Evolutionary conservation across 768 basidiomycete genomes (phyloP).

Genomic region (Boletus rubescentipes): DNA sequence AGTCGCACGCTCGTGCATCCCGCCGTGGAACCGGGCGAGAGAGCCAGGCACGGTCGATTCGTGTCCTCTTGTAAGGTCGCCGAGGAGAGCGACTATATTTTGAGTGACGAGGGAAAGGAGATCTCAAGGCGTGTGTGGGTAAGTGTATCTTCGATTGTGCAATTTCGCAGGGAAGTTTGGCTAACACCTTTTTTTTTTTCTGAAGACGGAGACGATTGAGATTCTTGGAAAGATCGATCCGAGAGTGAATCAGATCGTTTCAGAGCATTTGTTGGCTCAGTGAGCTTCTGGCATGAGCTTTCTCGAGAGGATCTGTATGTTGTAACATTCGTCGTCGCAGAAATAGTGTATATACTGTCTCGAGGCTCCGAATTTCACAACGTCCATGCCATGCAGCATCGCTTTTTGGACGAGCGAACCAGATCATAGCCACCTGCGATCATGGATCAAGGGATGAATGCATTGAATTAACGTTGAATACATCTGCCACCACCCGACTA

Average conservation of each 20-base stretch:
- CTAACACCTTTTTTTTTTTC: constrained; percentile 6
- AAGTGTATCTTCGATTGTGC: neutral
- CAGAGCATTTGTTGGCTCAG: constrained; percentile 22
- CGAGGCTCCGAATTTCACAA: neutral
- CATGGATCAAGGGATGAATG: neutral
- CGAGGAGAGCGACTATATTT: constrained; percentile 34
- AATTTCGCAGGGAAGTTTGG: neutral
- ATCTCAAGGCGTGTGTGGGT: constrained; percentile 36
- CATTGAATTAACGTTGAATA: neutral
- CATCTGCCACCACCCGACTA: constrained; percentile 6
- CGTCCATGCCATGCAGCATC: no score
- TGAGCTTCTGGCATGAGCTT: neutral
- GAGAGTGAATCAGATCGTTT: constrained; percentile 27
- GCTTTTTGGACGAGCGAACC: no score
- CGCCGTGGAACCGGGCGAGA: constrained; percentile 27
- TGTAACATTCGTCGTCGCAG: neutral
- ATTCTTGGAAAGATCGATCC: constrained; percentile 27
- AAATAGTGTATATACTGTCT: neutral
- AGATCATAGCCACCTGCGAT: neutral
- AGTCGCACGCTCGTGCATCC: constrained; percentile 37
- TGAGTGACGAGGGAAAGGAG: constrained; percentile 32
- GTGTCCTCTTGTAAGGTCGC: constrained; percentile 25
- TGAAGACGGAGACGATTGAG: constrained; percentile 30
- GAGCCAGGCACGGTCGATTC: constrained; percentile 30
- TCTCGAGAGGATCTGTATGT: neutral